Evolutionary conservation across 2,329 filamentous ascomycete species (phyloP), one percentile per base, ranked within the genome.

Genomic region (Ascochyta rabiei): DNA sequence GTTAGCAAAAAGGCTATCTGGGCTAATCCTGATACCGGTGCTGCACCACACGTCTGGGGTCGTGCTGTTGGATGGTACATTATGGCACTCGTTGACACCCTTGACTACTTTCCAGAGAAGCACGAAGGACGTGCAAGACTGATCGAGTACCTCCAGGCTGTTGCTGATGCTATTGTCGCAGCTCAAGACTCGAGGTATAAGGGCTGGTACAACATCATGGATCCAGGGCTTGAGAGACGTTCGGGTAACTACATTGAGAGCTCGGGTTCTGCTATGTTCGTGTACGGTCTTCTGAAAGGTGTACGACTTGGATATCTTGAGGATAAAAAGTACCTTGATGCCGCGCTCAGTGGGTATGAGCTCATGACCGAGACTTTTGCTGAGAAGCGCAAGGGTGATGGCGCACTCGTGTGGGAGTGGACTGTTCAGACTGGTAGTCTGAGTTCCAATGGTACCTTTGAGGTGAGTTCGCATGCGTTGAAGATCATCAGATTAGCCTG

Each of bases 181-280:
- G 73, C 76, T 0, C 76, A 53, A 39, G 56, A 59, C 19, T 24
- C 48, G 2, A 50, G 35, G 16, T 56, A 53, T 6, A 80, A 82
- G 0, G 82, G 79, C 2, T 86, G 84, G 79, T 86, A 83, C 81
- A 75, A 85, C 53, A 74, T 86, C 41, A 80, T 86, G 75, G 79
- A 78, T 57, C 77, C 78, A 0, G 78, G 77, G 1, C 37, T 55
- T 6, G 46, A 53, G 24, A 15, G 9, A n/a, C 64, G 68, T 6
- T 53, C 76, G 23, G 81, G 80, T 0, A 87, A 87, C 65, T 87
- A 85, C 65, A 77, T 87, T 38, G 84, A 87, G 73, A 82, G 81
- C 34, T 85, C 82, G 44, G 82, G 79, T 10, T 81, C 80, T 15
- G 81, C 81, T 2, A 84, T 87, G 80, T 86, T 85, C 59, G 76